phyloP scores from a whole-genome alignment of 163 green algal species.

The Chlorella variabilis region DNA sequence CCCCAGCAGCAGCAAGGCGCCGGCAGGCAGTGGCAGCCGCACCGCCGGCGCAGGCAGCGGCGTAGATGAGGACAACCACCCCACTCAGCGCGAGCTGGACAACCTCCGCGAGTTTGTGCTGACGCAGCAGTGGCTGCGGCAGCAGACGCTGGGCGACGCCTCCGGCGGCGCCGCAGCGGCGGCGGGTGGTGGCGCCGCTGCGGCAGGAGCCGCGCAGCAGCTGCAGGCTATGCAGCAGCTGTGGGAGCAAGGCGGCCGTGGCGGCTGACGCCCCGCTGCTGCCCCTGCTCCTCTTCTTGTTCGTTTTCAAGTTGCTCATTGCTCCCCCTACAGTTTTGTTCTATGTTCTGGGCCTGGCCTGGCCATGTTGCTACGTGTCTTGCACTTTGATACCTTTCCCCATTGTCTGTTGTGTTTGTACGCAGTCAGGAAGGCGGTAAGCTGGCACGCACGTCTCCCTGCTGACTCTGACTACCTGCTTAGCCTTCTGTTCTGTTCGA shows the following conservation, averaged over 20 bases:
- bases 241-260: neutral
- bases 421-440: no score
- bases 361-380: neutral
- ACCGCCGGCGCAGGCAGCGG: neutral
- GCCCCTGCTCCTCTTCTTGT: neutral
- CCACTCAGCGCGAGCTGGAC: constrained; percentile 22
- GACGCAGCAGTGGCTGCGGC: constrained; percentile 40
- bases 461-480: no score
- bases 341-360: no score
- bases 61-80: neutral
- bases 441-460: no score
- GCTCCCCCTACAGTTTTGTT: no score
- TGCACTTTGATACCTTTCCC: no score
- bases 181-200: neutral
- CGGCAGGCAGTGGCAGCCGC: neutral
- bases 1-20: neutral
- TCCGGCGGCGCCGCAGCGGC: neutral
- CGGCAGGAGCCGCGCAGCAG: neutral
- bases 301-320: neutral
- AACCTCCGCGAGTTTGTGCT: constrained; percentile 32
- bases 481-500: no score
- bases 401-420: no score
- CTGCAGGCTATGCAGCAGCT: constrained; percentile 27
- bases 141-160: constrained; percentile 12
- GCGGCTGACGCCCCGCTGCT: neutral